These are phyloP conservation scores for Vicia villosa DNA, from an alignment of 306 rosid genomes.

Conservation along the genomic window DNA sequence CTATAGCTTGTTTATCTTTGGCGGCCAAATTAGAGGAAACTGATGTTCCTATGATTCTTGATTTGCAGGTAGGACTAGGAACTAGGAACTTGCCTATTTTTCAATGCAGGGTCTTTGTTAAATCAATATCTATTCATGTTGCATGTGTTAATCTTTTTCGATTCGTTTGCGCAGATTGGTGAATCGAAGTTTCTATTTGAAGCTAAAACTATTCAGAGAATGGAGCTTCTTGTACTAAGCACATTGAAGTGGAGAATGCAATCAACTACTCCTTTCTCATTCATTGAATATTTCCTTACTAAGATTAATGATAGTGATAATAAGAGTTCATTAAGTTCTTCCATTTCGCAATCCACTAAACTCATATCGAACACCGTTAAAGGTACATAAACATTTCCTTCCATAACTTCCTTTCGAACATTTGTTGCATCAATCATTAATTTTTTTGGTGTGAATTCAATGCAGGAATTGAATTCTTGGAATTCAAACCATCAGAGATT, in stretches of 20 bases:
- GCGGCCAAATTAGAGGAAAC: conserved; percentile 95
- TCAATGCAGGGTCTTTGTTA: neutral
- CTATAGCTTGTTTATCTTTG: conserved; percentile 84
- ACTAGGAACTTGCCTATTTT: neutral
- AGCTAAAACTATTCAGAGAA: conserved; percentile 82
- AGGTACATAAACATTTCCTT: conserved; percentile 45
- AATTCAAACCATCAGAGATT: conserved; percentile 87
- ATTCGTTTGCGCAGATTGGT: conserved; percentile 57
- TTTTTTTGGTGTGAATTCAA: conserved; percentile 56
- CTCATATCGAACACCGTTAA: conserved; percentile 54
- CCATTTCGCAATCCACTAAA: conserved; percentile 54
- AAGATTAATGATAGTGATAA: conserved; percentile 56
- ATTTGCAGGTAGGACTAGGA: conserved; percentile 71
- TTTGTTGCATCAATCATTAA: conserved; percentile 9
- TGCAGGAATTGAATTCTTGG: conserved; percentile 95
- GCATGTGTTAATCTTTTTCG: conserved; percentile 32
- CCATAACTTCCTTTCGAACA: conserved; percentile 22
- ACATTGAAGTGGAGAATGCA: conserved; percentile 96
- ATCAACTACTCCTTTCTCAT: conserved; percentile 83
- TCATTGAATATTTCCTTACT: conserved; percentile 70
- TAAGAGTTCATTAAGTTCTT: conserved; percentile 46
- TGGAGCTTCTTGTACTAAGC: conserved; percentile 92
- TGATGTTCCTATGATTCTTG: conserved; percentile 65
- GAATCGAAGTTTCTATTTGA: conserved; percentile 81
- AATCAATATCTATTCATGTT: conserved; percentile 11